phyloP scores from a whole-genome alignment of 1,284 basidiomycete species.

The Sparassis latifolia region DNA sequence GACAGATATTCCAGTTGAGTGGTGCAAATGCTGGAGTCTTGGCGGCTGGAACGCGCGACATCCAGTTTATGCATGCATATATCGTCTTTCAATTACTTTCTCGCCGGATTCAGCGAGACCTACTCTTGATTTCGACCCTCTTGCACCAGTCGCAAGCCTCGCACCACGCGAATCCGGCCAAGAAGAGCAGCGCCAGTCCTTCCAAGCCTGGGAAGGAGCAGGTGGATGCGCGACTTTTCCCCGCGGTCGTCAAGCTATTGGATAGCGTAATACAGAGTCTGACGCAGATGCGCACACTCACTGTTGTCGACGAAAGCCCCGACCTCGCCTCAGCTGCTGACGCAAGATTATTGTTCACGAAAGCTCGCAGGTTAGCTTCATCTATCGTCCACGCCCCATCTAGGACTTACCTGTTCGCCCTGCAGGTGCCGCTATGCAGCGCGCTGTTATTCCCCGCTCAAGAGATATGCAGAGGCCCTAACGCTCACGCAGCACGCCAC shows the following conservation, averaged over 20 bases:
- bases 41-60: conserved; percentile 52
- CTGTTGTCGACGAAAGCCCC: conserved; percentile 83
- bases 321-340: conserved; percentile 76
- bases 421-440: conserved; percentile 64
- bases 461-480: conserved; percentile 67
- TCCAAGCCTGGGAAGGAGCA: conserved; percentile 40
- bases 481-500: conserved; percentile 61
- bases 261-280: conserved; percentile 83
- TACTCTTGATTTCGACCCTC: conserved; percentile 71
- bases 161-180: conserved; percentile 21
- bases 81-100: conserved; percentile 83
- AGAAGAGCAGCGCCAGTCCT: conserved; percentile 19
- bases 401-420: conserved; percentile 4
- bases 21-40: conserved; percentile 31
- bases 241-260: conserved; percentile 82
- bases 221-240: conserved; percentile 65
- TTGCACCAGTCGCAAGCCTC: conserved; percentile 35
- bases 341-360: conserved; percentile 66
- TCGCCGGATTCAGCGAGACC: conserved; percentile 81
- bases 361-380: conserved; percentile 54
- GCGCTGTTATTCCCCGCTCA: conserved; percentile 60
- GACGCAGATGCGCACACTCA: conserved; percentile 75
- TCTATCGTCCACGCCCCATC: conserved; percentile 1
- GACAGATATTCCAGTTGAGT: conserved; percentile 29
- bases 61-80: conserved; percentile 81